Evolutionary conservation across 176 grass and related monocot species (phyloP).

Genomic region (Cenchrus purpureus): DNA sequence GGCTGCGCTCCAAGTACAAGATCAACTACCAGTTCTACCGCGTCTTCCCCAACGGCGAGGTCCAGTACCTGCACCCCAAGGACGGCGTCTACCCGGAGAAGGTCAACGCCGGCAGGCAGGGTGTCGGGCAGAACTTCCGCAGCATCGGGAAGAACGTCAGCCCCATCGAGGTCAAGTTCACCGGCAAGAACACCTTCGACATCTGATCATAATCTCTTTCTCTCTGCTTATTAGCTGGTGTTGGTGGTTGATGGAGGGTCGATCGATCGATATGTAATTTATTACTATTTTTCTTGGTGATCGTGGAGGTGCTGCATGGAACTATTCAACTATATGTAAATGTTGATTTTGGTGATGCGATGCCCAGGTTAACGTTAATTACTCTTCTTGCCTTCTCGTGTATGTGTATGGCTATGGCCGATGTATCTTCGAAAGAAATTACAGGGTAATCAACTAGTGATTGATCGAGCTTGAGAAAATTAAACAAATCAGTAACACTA

Average conservation of each 20-base stretch:
- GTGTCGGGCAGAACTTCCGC: slow-evolving; percentile 72
- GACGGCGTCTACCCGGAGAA: slow-evolving; percentile 99
- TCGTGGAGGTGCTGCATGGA: not conserved
- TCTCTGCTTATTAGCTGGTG: not conserved
- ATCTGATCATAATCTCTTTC: not conserved
- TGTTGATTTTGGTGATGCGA: slow-evolving; percentile 20
- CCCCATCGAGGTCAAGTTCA: slow-evolving; percentile 99
- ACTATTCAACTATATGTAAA: slow-evolving; percentile 33
- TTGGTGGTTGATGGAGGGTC: not conserved
- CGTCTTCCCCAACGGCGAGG: slow-evolving; percentile 97
- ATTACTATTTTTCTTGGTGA: slow-evolving; percentile 29
- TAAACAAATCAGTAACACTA: not conserved
- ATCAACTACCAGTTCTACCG: slow-evolving; percentile 99
- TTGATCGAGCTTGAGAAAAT: not conserved
- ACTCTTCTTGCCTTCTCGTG: not conserved
- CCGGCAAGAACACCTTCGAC: slow-evolving; percentile 90
- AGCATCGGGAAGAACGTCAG: slow-evolving; percentile 90
- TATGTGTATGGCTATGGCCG: too few relatives aligned
- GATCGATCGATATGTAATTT: slow-evolving; percentile 33
- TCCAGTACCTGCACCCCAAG: slow-evolving; percentile 99
- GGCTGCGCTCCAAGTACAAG: slow-evolving; percentile 96
- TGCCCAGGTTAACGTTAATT: slow-evolving; percentile 10
- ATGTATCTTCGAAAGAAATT: not conserved
- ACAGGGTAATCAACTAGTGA: not conserved
- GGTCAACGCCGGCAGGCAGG: slow-evolving; percentile 90